Evolutionary conservation across 2,329 filamentous ascomycete species (phyloP).

Genomic region (Claviceps spartinae): DNA sequence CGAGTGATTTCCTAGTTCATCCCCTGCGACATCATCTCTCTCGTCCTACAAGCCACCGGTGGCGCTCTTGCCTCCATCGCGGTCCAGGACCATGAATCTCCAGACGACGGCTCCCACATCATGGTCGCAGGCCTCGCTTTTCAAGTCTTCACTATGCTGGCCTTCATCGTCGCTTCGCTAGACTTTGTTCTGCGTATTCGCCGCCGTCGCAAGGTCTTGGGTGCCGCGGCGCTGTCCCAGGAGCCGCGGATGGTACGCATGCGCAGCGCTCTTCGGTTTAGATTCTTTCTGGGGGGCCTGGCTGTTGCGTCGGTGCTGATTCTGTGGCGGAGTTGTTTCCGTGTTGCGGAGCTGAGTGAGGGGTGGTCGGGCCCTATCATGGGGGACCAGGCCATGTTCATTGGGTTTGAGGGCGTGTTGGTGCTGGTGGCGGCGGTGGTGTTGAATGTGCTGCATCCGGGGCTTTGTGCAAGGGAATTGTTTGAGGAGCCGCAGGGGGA

Average conservation of each 20-base stretch:
- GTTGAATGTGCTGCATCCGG: slow-evolving; percentile 27
- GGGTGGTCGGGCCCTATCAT: slow-evolving; percentile 51
- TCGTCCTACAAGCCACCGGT: slow-evolving; percentile 46
- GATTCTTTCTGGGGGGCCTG: slow-evolving; percentile 41
- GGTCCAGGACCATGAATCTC: slow-evolving; percentile 20
- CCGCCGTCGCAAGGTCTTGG: slow-evolving; percentile 8
- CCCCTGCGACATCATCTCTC: slow-evolving; percentile 46
- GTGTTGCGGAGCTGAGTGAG: slow-evolving; percentile 50
- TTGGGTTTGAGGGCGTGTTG: slow-evolving; percentile 43
- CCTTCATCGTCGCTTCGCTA: slow-evolving; percentile 36
- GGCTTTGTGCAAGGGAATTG: slow-evolving; percentile 6
- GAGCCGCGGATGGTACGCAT: slow-evolving; percentile 22
- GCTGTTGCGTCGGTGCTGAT: slow-evolving; percentile 46
- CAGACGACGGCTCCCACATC: slow-evolving; percentile 38
- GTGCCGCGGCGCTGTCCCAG: slow-evolving; percentile 23
- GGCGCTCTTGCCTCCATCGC: slow-evolving; percentile 39
- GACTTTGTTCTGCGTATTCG: slow-evolving; percentile 36
- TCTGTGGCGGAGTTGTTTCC: slow-evolving; percentile 50
- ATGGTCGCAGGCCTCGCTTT: slow-evolving; percentile 51
- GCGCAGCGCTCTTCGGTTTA: slow-evolving; percentile 31
- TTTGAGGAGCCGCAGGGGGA: neutral
- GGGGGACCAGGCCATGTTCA: slow-evolving; percentile 38
- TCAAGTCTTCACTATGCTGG: slow-evolving; percentile 43
- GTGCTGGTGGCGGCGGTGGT: slow-evolving; percentile 31
- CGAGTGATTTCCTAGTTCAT: slow-evolving; percentile 34